Evolutionary conservation across 1,284 basidiomycete species (phyloP).

Genomic region (Ganoderma meredithae): DNA sequence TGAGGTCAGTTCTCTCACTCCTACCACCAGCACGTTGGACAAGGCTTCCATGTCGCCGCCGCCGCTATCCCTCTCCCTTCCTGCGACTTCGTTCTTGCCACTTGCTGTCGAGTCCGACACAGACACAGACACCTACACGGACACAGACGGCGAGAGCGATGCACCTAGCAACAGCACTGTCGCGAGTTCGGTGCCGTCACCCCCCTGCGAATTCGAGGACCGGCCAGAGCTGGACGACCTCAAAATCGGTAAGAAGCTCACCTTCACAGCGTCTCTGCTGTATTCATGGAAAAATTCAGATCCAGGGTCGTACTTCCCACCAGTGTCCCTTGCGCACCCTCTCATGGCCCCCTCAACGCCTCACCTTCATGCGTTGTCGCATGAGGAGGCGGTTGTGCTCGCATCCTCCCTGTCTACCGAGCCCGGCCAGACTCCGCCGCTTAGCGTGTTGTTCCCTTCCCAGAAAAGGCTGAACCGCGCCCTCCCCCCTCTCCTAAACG

Average conservation of each 20-base stretch:
- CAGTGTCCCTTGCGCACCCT: slow-evolving; percentile 9
- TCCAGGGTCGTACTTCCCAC: slow-evolving; percentile 35
- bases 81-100: slow-evolving; percentile 4
- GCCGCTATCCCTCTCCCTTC: slow-evolving; percentile 17
- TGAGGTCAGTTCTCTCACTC: slow-evolving; percentile 12
- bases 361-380: neutral
- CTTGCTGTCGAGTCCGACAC: slow-evolving; percentile 25
- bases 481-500: slow-evolving; percentile 13
- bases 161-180: slow-evolving; percentile 36
- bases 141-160: slow-evolving; percentile 41
- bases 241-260: slow-evolving; percentile 24
- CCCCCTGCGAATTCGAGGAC: slow-evolving; percentile 35
- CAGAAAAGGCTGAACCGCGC: slow-evolving; percentile 15
- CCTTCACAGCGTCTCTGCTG: neutral
- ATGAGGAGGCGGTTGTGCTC: neutral
- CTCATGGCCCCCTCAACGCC: neutral
- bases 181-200: slow-evolving; percentile 33
- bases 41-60: slow-evolving; percentile 16
- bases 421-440: slow-evolving; percentile 35
- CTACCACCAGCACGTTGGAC: slow-evolving; percentile 10
- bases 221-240: slow-evolving; percentile 21
- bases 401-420: neutral
- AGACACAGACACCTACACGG: slow-evolving; percentile 31
- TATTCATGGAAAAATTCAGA: slow-evolving; percentile 21
- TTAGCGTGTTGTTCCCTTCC: slow-evolving; percentile 31